These are phyloP conservation scores for Fusarium sp. DNA, from an alignment of 2,329 filamentous ascomycete genomes.

Conservation along the genomic window DNA sequence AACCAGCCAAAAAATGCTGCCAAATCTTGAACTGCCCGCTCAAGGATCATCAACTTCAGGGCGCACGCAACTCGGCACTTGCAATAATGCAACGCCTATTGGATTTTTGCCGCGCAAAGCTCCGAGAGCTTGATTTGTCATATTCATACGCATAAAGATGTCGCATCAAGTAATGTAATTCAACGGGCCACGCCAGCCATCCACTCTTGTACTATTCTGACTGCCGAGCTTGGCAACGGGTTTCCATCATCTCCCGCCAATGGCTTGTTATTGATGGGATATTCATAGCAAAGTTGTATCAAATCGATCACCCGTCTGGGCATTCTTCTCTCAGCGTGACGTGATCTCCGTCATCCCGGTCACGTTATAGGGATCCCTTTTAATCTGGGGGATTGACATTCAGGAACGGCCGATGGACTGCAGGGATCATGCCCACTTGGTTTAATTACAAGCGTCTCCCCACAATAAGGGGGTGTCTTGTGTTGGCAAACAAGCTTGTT, in stretches of 20 bases:
- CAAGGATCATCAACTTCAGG: too few relatives aligned
- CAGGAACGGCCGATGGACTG: background rate
- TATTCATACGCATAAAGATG: too few relatives aligned
- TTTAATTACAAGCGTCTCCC: constrained; percentile 39
- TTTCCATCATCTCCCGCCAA: constrained; percentile 12
- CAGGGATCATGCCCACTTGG: constrained; percentile 35
- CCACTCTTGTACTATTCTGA: background rate
- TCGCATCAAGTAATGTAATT: too few relatives aligned
- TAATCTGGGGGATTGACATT: constrained; percentile 25
- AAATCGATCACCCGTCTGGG: constrained; percentile 9
- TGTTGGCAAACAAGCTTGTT: background rate
- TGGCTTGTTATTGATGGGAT: background rate
- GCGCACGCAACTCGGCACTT: too few relatives aligned
- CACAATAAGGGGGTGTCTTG: constrained; percentile 29
- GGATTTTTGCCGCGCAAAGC: too few relatives aligned
- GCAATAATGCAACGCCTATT: too few relatives aligned
- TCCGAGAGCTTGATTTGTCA: too few relatives aligned
- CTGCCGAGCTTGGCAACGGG: constrained; percentile 17
- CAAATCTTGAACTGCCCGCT: too few relatives aligned
- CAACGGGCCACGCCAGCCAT: too few relatives aligned
- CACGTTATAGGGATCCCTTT: constrained; percentile 9
- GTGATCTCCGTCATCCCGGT: constrained; percentile 24
- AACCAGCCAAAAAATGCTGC: too few relatives aligned
- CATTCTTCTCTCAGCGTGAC: constrained; percentile 7
- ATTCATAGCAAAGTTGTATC: constrained; percentile 1